Percentiles rank a stretch among this genome's conserved stretches.
Evolutionary conservation across 1,139 yeast genomes (phyloP).

Genomic region (Torulaspora pretoriensis): DNA sequence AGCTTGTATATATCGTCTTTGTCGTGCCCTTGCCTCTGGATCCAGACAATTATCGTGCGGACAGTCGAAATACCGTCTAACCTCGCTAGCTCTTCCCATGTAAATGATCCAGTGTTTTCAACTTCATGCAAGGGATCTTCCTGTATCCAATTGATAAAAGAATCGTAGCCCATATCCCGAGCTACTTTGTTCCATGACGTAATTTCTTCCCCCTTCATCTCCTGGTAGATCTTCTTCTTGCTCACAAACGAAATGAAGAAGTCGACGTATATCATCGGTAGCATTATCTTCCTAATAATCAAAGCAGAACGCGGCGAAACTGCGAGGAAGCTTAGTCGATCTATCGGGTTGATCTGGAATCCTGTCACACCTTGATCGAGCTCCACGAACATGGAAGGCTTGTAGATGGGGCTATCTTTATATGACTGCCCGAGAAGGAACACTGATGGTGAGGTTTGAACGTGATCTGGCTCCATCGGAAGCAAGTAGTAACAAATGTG

Average conservation of each 20-base stretch:
- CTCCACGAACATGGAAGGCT: slow-evolving; percentile 25
- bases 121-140: slow-evolving; percentile 18
- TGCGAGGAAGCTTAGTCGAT: slow-evolving; percentile 27
- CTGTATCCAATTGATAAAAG: slow-evolving; percentile 17
- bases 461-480: slow-evolving; percentile 21
- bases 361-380: slow-evolving; percentile 23
- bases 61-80: slow-evolving; percentile 22
- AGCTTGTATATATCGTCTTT: slow-evolving; percentile 21
- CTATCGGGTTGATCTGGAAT: slow-evolving; percentile 31
- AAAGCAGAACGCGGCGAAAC: slow-evolving; percentile 23
- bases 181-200: slow-evolving; percentile 21
- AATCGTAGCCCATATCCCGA: slow-evolving; percentile 16
- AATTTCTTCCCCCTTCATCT: slow-evolving; percentile 13
- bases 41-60: slow-evolving; percentile 27
- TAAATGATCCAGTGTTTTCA: slow-evolving; percentile 12
- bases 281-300: slow-evolving; percentile 25
- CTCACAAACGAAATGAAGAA: slow-evolving; percentile 20
- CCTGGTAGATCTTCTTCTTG: slow-evolving; percentile 17
- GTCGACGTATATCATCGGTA: slow-evolving; percentile 24
- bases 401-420: slow-evolving; percentile 14
- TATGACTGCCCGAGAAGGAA: slow-evolving; percentile 12
- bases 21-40: slow-evolving; percentile 21
- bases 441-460: slow-evolving; percentile 12
- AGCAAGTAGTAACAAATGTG: slow-evolving; percentile 29
- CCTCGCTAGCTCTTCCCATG: slow-evolving; percentile 19